Conservation (phyloP, 2,329 filamentous ascomycete species). For the Epichloe hybrida region DNA sequence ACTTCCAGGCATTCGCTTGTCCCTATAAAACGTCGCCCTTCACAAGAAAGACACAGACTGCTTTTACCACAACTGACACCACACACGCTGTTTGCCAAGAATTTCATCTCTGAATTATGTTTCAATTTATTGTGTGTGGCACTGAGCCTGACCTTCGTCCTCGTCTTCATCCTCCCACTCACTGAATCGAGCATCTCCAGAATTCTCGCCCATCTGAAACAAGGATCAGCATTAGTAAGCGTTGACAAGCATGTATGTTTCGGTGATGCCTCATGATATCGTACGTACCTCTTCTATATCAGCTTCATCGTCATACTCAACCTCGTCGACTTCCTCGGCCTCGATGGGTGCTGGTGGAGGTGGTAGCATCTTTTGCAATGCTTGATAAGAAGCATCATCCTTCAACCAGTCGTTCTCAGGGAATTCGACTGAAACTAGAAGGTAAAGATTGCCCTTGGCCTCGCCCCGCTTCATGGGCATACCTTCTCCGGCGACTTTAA, state of each 20-base stretch:
- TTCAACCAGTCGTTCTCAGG: constrained; percentile 75
- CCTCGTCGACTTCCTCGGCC: constrained; percentile 70
- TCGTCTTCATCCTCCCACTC: constrained; percentile 63
- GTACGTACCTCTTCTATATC: constrained; percentile 60
- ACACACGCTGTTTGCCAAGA: not conserved
- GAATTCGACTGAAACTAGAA: constrained; percentile 77
- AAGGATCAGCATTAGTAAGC: constrained; percentile 12
- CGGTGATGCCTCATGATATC: not conserved
- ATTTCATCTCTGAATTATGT: no score
- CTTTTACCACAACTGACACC: not conserved
- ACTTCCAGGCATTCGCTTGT: not conserved
- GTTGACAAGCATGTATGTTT: no score
- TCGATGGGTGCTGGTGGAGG: constrained; percentile 45
- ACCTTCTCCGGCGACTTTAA: constrained; percentile 79
- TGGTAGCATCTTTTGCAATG: constrained; percentile 61
- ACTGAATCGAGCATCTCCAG: constrained; percentile 51
- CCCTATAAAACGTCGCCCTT: not conserved
- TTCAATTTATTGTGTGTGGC: constrained; percentile 50
- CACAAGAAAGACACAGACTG: not conserved
- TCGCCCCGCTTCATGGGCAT: constrained; percentile 91
- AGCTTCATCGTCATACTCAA: constrained; percentile 71
- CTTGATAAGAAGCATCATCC: constrained; percentile 55
- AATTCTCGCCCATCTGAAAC: constrained; percentile 54
- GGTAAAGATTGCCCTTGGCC: constrained; percentile 70
- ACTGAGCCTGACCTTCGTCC: constrained; percentile 53